These are phyloP conservation scores for Melampsora abietis-canadensis DNA, from an alignment of 1,284 basidiomycete genomes.

Conservation along the genomic window DNA sequence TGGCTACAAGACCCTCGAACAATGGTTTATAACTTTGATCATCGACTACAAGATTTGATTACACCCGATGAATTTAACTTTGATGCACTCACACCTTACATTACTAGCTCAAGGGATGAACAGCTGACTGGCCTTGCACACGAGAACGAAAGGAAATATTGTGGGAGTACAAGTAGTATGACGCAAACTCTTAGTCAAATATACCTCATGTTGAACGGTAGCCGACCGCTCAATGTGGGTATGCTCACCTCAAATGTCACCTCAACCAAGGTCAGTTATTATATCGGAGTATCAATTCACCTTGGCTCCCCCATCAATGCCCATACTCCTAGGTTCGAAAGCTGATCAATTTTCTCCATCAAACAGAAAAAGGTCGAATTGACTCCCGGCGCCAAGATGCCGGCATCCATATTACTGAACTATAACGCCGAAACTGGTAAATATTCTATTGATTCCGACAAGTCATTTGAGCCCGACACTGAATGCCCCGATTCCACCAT, in stretches of 20 bases:
- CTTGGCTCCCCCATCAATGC: background rate
- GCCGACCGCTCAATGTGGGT: conserved; percentile 50
- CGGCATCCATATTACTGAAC: conserved; percentile 68
- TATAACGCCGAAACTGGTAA: conserved; percentile 59
- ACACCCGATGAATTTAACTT: conserved; percentile 86
- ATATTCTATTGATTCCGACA: conserved; percentile 77
- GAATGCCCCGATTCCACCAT: conserved; percentile 63
- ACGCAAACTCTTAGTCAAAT: conserved; percentile 79
- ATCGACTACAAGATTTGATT: conserved; percentile 68
- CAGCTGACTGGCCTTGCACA: conserved; percentile 67
- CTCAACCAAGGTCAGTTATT: conserved; percentile 57
- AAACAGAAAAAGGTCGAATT: conserved; percentile 62
- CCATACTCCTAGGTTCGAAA: background rate
- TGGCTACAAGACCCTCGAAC: conserved; percentile 83
- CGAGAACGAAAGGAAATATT: conserved; percentile 63
- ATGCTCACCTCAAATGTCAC: conserved; percentile 49
- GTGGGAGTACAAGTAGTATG: conserved; percentile 88
- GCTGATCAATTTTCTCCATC: conserved; percentile 18
- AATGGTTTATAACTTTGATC: conserved; percentile 78
- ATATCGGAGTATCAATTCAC: background rate
- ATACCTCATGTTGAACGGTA: conserved; percentile 63
- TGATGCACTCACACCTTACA: conserved; percentile 70
- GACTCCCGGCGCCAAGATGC: conserved; percentile 75
- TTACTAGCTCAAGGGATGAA: conserved; percentile 74
- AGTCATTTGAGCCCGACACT: conserved; percentile 56